Conservation (phyloP, 305 asterid genomes). For the Fraxinus sp. region DNA sequence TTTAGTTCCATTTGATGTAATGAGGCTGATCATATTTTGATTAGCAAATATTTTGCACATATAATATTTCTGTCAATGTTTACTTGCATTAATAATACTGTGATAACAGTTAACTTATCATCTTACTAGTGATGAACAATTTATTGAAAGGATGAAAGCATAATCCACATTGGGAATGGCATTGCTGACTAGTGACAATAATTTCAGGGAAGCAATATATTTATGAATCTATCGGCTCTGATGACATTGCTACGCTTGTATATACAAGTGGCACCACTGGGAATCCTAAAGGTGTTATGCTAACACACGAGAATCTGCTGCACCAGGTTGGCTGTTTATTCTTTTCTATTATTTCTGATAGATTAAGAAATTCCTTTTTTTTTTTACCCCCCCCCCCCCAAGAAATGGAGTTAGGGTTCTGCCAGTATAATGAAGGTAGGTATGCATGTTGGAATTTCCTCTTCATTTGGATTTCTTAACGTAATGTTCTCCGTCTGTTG, state of each 20-base stretch:
- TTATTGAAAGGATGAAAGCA: neutral
- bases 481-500: neutral
- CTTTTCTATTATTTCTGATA: constrained; percentile 9
- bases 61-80: neutral
- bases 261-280: constrained; percentile 99
- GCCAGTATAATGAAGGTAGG: neutral
- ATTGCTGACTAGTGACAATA: constrained; percentile 20
- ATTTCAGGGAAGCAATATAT: constrained; percentile 60
- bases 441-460: neutral
- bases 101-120: neutral
- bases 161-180: constrained; percentile 6
- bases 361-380: neutral
- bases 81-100: neutral
- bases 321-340: constrained; percentile 69
- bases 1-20: neutral
- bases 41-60: neutral
- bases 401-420: neutral
- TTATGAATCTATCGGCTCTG: constrained; percentile 65
- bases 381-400: no score
- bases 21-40: constrained; percentile 6
- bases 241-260: constrained; percentile 79
- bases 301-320: constrained; percentile 84
- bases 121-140: neutral
- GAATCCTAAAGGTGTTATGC: constrained; percentile 98
- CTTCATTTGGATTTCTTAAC: neutral